These are phyloP conservation scores for Dactylellina cionopaga DNA, from an alignment of 2,329 filamentous ascomycete species.

Conservation along the genomic window DNA sequence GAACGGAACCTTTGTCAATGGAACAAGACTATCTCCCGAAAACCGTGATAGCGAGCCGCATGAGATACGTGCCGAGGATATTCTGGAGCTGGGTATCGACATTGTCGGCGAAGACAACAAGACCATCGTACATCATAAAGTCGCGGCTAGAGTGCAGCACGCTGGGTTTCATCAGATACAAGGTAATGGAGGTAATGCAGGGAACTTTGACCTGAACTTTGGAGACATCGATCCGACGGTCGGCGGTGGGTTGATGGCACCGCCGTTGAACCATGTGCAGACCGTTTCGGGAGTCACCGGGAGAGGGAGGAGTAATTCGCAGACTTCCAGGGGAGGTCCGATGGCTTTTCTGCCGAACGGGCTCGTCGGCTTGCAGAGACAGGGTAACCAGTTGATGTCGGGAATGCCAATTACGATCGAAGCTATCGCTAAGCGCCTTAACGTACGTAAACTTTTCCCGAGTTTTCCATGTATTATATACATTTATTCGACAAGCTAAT, in stretches of 20 bases:
- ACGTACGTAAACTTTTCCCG: too few relatives aligned
- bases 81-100: slow-evolving; percentile 94
- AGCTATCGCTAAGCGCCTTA: slow-evolving; percentile 87
- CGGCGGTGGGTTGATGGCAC: slow-evolving; percentile 65
- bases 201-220: slow-evolving; percentile 87
- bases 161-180: slow-evolving; percentile 74
- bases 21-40: slow-evolving; percentile 85
- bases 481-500: slow-evolving; percentile 5
- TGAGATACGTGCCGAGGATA: slow-evolving; percentile 88
- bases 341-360: slow-evolving; percentile 62
- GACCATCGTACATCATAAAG: slow-evolving; percentile 97
- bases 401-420: slow-evolving; percentile 86
- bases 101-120: slow-evolving; percentile 99
- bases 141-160: slow-evolving; percentile 95
- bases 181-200: slow-evolving; percentile 70
- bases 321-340: slow-evolving; percentile 63
- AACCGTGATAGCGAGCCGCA: slow-evolving; percentile 97
- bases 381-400: slow-evolving; percentile 76
- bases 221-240: slow-evolving; percentile 84
- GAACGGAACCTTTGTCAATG: slow-evolving; percentile 98
- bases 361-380: slow-evolving; percentile 70
- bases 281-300: slow-evolving; percentile 68
- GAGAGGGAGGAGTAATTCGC: slow-evolving; percentile 67
- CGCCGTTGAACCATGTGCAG: slow-evolving; percentile 71
- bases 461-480: background rate